These are phyloP conservation scores for Kazachstania sp. DNA, from an alignment of 1,139 yeast genomes.

Conservation along the genomic window DNA sequence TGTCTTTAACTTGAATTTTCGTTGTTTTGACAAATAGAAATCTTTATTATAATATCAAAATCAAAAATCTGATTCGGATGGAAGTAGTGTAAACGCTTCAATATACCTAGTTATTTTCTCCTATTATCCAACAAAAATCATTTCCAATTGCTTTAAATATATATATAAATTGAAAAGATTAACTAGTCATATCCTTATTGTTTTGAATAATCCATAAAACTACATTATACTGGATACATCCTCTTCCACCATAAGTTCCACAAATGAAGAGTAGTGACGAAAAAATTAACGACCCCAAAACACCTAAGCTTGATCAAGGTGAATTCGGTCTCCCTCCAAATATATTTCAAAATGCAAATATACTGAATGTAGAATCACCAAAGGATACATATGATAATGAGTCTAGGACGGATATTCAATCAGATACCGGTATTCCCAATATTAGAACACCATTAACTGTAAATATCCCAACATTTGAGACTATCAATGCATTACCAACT, in stretches of 20 bases:
- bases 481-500: conserved; percentile 24
- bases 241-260: background rate
- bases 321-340: conserved; percentile 6
- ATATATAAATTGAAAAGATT: too few species aligned
- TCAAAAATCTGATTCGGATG: too few species aligned
- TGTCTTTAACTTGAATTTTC: too few species aligned
- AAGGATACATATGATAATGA: background rate
- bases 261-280: background rate
- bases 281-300: background rate
- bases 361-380: background rate
- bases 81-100: too few species aligned
- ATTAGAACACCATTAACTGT: conserved; percentile 14
- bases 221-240: too few species aligned
- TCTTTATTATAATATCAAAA: too few species aligned
- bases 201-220: too few species aligned
- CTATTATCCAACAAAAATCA: too few species aligned
- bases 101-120: too few species aligned
- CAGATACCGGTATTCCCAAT: background rate
- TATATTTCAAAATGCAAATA: background rate
- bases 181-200: too few species aligned
- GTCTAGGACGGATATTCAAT: background rate
- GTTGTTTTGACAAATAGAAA: too few species aligned
- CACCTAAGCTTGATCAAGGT: conserved; percentile 9
- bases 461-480: conserved; percentile 19
- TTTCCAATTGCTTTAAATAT: too few species aligned